phyloP scores from a whole-genome alignment of 1,284 basidiomycete genomes.

The Hemileia vastatrix region DNA sequence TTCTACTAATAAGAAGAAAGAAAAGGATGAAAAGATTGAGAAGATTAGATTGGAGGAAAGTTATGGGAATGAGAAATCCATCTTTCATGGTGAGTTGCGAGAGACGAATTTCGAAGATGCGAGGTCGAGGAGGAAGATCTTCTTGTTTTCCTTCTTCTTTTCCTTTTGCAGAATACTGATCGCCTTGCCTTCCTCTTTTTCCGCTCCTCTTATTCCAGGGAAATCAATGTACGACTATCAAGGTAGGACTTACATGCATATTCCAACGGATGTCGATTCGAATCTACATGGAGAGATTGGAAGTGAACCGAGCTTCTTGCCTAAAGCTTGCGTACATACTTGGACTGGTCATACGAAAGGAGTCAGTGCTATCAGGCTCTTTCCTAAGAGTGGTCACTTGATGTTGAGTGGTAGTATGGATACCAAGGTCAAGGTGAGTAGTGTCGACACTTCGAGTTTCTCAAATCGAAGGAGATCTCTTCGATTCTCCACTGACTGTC shows the following conservation, averaged over 20 bases:
- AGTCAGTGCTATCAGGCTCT: conserved; percentile 80
- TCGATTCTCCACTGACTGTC: background rate
- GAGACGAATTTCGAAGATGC: no score
- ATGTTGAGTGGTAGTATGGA: conserved; percentile 92
- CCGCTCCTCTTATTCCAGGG: conserved; percentile 18
- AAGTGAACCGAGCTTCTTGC: conserved; percentile 84
- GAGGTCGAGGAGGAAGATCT: no score
- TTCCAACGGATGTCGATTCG: conserved; percentile 58
- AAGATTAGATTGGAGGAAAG: conserved; percentile 65
- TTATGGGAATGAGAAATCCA: conserved; percentile 76
- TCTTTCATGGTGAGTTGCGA: conserved; percentile 97
- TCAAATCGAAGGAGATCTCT: background rate
- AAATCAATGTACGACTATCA: conserved; percentile 95
- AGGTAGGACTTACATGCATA: conserved; percentile 93
- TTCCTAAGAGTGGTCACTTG: conserved; percentile 85
- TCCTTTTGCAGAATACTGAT: no score
- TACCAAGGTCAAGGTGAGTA: conserved; percentile 86
- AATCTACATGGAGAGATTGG: conserved; percentile 59
- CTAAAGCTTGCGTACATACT: conserved; percentile 89
- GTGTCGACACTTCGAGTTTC: no score
- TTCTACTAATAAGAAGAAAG: no score
- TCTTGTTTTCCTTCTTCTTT: no score
- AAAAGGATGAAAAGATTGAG: conserved; percentile 54
- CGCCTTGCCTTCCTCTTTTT: no score
- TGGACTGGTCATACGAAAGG: conserved; percentile 97